Evolutionary conservation across 2,329 filamentous ascomycete genomes (phyloP).

Genomic region (Penicillium sp.): DNA sequence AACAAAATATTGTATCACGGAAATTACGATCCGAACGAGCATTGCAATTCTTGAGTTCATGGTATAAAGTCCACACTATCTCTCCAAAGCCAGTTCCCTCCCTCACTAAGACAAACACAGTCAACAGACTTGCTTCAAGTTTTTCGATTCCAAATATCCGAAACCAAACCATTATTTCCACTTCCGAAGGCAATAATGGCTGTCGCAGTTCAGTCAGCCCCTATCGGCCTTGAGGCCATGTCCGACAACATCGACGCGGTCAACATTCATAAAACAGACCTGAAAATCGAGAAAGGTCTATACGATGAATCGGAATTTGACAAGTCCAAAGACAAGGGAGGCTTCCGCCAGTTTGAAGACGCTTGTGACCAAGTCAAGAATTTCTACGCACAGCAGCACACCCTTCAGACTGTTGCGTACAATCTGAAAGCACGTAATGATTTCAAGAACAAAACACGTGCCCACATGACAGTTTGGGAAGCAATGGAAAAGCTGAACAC

Average conservation of each 20-base stretch:
- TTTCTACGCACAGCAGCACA: conserved; percentile 76
- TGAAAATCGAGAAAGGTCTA: conserved; percentile 30
- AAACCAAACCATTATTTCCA: neutral
- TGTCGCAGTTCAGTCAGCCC: neutral
- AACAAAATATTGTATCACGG: no score
- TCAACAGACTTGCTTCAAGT: no score
- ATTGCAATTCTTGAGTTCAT: no score
- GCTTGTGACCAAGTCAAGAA: conserved; percentile 81
- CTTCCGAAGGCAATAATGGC: neutral
- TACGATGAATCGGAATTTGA: conserved; percentile 68
- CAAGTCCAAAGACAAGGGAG: conserved; percentile 72
- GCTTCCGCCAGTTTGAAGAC: conserved; percentile 80
- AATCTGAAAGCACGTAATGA: conserved; percentile 77
- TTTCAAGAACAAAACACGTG: conserved; percentile 67
- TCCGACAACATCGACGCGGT: conserved; percentile 3
- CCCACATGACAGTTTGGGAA: conserved; percentile 84
- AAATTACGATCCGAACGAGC: no score
- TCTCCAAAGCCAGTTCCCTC: no score
- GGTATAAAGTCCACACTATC: no score
- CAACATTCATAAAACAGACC: neutral
- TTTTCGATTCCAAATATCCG: no score
- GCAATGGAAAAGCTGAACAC: conserved; percentile 92
- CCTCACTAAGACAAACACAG: no score
- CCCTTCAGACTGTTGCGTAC: conserved; percentile 64
- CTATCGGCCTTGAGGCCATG: neutral